These are phyloP conservation scores for Chaetoscypha palmicola DNA, from an alignment of 2,329 filamentous ascomycete genomes.

Conservation along the genomic window DNA sequence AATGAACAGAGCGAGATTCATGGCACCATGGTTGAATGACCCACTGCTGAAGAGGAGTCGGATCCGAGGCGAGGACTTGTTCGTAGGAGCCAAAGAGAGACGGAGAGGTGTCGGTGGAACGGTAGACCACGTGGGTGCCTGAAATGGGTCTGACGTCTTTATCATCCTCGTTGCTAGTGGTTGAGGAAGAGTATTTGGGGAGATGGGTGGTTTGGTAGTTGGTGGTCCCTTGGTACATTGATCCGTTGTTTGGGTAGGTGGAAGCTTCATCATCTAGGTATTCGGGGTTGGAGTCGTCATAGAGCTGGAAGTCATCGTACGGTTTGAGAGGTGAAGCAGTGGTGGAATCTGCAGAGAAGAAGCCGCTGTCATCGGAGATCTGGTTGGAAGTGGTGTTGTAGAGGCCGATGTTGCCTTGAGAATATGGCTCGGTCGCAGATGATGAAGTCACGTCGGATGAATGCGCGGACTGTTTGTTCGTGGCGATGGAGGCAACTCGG, in stretches of 20 bases:
- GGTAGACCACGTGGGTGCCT: conserved; percentile 1
- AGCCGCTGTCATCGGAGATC: background rate
- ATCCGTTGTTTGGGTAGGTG: background rate
- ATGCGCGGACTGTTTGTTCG: background rate
- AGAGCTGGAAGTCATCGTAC: conserved; percentile 1
- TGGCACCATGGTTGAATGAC: background rate
- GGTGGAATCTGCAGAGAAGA: background rate
- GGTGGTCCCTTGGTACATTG: background rate
- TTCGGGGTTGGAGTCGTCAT: background rate
- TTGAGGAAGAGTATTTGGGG: background rate
- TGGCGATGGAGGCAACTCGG: conserved; percentile 1
- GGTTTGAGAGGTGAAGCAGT: background rate
- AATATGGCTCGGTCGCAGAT: background rate
- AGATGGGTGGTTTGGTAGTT: background rate
- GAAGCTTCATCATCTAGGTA: conserved; percentile 4
- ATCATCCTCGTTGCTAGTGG: background rate
- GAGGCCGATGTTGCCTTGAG: background rate
- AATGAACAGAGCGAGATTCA: background rate
- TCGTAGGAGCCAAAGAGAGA: conserved; percentile 1
- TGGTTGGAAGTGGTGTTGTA: background rate
- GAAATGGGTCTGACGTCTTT: background rate
- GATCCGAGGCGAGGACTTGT: background rate
- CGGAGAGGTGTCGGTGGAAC: background rate
- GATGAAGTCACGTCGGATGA: background rate
- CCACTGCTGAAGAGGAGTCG: background rate